Evolutionary conservation across 1,284 basidiomycete genomes (phyloP), one percentile per base, ranked within the genome.

Genomic region (Trichosporon ovoides): DNA sequence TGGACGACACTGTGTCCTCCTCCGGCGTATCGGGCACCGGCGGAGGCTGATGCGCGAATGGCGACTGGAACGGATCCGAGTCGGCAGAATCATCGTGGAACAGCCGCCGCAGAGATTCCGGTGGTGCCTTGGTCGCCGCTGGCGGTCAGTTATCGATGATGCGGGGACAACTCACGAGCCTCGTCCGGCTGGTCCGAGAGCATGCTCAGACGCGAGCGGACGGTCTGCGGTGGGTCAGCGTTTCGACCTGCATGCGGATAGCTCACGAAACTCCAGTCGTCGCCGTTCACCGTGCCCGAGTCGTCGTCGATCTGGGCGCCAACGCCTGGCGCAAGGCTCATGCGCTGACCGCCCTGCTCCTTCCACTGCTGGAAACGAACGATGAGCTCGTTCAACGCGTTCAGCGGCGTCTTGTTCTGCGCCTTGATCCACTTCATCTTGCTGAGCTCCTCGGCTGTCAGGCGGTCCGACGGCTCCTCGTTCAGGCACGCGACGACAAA

Each of bases 391-490:
- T 87, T 87, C n/a, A 99, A 79, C 10, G 85, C 77, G 0, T 85
- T 81, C 9, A 91, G 77, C 0, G 86, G 83, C 3, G 83, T 79
- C 78, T 89, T 95, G 34, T 84, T 78, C 20, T 84, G 77, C 13
- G 83, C 81, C 70, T 89, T 92, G 68, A 98, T 93, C 93, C 95
- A 98, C 69, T 90, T 95, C n/a, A 85, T 84, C 76, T 89, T 94
- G 7, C 81, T 74, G 3, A 99, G 82, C 67, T 98, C 95, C 54
- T 98, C 96, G 7, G 94, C 92, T 10, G 87, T 82, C 19, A 89
- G 81, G 40, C 96, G 86, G 87, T 97, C 73, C 11, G 63, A 59
- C 14, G 96, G 89, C 51, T 85, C 85, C 69, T 96, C 91, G 70
- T 87, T 87, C 60, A 99, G 80, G 73, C 91, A 96, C 34, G 83